phyloP scores from a whole-genome alignment of 441 rosid genomes.

The Pelargonium citronellum region DNA sequence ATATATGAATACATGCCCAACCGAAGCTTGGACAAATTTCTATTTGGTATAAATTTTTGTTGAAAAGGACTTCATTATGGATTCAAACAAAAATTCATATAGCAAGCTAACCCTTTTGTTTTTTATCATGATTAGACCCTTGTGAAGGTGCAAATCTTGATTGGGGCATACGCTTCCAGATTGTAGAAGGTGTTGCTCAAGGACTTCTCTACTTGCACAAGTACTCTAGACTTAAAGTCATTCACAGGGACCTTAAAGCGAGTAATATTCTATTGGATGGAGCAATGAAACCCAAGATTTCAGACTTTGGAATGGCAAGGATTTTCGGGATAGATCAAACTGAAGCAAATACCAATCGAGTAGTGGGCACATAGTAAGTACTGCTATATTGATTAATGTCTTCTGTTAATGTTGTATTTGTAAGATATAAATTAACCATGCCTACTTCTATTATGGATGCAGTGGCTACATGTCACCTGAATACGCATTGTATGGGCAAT shows the following conservation, averaged over 20 bases:
- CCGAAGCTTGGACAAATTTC: conserved; percentile 68
- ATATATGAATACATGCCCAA: conserved; percentile 84
- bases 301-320: conserved; percentile 91
- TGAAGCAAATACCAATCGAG: conserved; percentile 69
- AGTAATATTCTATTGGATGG: conserved; percentile 83
- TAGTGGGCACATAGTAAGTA: conserved; percentile 93
- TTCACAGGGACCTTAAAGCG: conserved; percentile 61
- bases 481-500: conserved; percentile 17
- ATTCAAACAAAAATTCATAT: background rate
- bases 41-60: conserved; percentile 47
- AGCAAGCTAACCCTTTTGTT: conserved; percentile 4
- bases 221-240: conserved; percentile 81
- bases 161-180: conserved; percentile 55
- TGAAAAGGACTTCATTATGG: background rate
- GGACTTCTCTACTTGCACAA: conserved; percentile 84
- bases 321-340: conserved; percentile 64
- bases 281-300: conserved; percentile 75
- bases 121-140: conserved; percentile 33
- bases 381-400: background rate
- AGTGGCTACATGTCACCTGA: background rate
- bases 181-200: conserved; percentile 30
- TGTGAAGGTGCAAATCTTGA: conserved; percentile 44
- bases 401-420: background rate
- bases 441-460: background rate
- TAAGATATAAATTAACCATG: background rate